These are phyloP conservation scores for Xylaria venustula DNA, from an alignment of 495 filamentous ascomycete species.

Conservation along the genomic window DNA sequence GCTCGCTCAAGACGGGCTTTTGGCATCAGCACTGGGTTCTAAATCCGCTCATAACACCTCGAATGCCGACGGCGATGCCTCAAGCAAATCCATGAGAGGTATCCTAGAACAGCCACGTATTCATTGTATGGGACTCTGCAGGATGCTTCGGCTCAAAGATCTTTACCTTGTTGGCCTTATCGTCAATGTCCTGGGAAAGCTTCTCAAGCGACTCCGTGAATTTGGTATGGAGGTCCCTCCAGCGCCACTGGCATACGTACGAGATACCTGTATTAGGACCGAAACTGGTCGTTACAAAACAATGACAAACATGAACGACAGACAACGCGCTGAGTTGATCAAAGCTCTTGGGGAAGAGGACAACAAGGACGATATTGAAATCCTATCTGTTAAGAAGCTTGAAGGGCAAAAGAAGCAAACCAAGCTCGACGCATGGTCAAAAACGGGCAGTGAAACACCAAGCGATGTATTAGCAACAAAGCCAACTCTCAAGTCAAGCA, in stretches of 20 bases:
- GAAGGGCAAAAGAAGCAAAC: conserved; percentile 60
- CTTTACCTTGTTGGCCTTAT: conserved; percentile 74
- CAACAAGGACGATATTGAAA: conserved; percentile 49
- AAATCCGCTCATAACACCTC: conserved; percentile 40
- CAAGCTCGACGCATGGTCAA: conserved; percentile 64
- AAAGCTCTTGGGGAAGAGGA: conserved; percentile 76
- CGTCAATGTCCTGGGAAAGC: conserved; percentile 58
- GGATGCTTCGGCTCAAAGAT: conserved; percentile 83
- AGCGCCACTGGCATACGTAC: conserved; percentile 59
- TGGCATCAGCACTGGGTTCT: conserved; percentile 62
- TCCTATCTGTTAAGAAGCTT: conserved; percentile 36
- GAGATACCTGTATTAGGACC: conserved; percentile 46
- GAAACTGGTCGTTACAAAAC: conserved; percentile 45
- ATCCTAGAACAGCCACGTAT: conserved; percentile 61
- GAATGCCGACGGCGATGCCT: conserved; percentile 41
- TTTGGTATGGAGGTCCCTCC: conserved; percentile 65
- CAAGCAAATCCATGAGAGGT: conserved; percentile 46
- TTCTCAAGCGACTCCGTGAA: conserved; percentile 70
- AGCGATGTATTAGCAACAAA: conserved; percentile 15
- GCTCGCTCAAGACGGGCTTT: conserved; percentile 77
- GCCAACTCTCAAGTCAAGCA: conserved; percentile 21
- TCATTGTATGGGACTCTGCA: conserved; percentile 67
- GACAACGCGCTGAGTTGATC: conserved; percentile 79
- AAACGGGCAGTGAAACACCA: conserved; percentile 28
- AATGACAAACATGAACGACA: conserved; percentile 69